A percentile compares a stretch with the other conserved stretches of the same genome.
phyloP scores from a whole-genome alignment of 139 green algal genomes.

The Raphidocelis subcapitata region DNA sequence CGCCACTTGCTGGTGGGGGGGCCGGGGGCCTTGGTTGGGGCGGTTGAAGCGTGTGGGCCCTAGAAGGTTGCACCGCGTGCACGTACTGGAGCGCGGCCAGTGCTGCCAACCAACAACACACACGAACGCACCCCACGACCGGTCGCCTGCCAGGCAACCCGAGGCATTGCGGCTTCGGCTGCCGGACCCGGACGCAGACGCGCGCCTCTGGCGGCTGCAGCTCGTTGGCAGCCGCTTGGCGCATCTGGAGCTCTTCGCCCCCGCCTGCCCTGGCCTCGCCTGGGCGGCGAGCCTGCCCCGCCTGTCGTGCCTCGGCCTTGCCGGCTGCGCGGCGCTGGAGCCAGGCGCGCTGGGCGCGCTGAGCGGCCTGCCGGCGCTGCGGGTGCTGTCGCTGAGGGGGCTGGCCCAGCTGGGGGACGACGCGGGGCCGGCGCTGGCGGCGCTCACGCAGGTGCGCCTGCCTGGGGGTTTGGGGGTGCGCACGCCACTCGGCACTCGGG shows the following conservation, averaged over 20 bases:
- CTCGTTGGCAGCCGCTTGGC: slow-evolving; percentile 6
- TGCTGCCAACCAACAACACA: too few relatives aligned
- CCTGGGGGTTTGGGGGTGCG: not conserved
- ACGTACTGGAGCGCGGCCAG: too few relatives aligned
- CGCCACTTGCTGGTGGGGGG: slow-evolving; percentile 28
- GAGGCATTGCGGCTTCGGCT: slow-evolving; percentile 9
- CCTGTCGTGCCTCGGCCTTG: slow-evolving; percentile 33
- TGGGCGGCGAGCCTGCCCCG: not conserved
- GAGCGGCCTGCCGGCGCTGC: slow-evolving; percentile 13
- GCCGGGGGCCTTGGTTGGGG: slow-evolving; percentile 2
- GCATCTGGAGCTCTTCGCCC: slow-evolving; percentile 23
- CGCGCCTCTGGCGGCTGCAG: slow-evolving; percentile 11
- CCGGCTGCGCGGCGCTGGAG: slow-evolving; percentile 16
- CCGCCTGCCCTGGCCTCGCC: not conserved
- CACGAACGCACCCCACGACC: too few relatives aligned
- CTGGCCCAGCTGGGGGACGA: slow-evolving; percentile 19
- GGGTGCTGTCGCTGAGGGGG: slow-evolving; percentile 28
- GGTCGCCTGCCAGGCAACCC: slow-evolving; percentile 15
- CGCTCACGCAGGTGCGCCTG: slow-evolving; percentile 7
- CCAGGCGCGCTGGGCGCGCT: too few relatives aligned
- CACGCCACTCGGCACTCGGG: not conserved
- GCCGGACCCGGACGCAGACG: not conserved
- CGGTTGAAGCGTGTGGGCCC: too few relatives aligned
- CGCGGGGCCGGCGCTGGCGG: slow-evolving; percentile 14
- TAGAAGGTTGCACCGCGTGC: too few relatives aligned